These are phyloP conservation scores for Auriculariales sp. DNA, from an alignment of 768 basidiomycete genomes.

Conservation along the genomic window DNA sequence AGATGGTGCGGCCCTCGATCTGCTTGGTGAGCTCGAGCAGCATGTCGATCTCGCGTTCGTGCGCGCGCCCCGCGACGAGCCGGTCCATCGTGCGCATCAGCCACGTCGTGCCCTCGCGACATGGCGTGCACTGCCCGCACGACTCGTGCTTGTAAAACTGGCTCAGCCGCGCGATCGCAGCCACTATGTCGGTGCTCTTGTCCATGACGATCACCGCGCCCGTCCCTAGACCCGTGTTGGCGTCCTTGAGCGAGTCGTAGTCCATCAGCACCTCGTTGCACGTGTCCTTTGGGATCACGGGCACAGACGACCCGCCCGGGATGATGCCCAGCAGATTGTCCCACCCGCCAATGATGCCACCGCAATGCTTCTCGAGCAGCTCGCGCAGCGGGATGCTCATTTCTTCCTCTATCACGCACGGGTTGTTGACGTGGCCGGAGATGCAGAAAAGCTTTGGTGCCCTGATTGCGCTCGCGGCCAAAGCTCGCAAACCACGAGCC, in stretches of 20 bases:
- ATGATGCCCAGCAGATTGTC: slow-evolving; percentile 94
- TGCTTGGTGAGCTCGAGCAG: slow-evolving; percentile 92
- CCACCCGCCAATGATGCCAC: slow-evolving; percentile 91
- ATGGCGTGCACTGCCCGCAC: slow-evolving; percentile 93
- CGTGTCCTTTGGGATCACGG: slow-evolving; percentile 69
- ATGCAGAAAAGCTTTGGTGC: slow-evolving; percentile 97
- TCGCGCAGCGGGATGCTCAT: slow-evolving; percentile 96
- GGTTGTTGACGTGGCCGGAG: slow-evolving; percentile 95
- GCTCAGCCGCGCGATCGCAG: slow-evolving; percentile 88
- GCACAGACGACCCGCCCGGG: slow-evolving; percentile 90
- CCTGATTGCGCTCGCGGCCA: slow-evolving; percentile 82
- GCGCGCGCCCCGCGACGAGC: slow-evolving; percentile 82
- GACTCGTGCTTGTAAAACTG: slow-evolving; percentile 98
- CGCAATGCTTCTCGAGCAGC: slow-evolving; percentile 91
- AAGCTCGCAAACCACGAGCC: slow-evolving; percentile 84
- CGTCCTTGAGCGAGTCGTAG: slow-evolving; percentile 93
- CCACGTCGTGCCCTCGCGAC: slow-evolving; percentile 93
- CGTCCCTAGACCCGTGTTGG: slow-evolving; percentile 91
- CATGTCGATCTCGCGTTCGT: slow-evolving; percentile 95
- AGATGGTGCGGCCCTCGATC: slow-evolving; percentile 93
- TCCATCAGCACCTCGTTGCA: slow-evolving; percentile 94
- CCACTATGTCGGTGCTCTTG: slow-evolving; percentile 89
- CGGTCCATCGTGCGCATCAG: slow-evolving; percentile 99
- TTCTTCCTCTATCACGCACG: slow-evolving; percentile 95
- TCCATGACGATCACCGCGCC: slow-evolving; percentile 99